A percentile compares a stretch with the other conserved stretches of the same genome.
These are phyloP conservation scores for Aegilops longissima DNA, from an alignment of 176 grass and related monocot genomes.

Conservation along the genomic window DNA sequence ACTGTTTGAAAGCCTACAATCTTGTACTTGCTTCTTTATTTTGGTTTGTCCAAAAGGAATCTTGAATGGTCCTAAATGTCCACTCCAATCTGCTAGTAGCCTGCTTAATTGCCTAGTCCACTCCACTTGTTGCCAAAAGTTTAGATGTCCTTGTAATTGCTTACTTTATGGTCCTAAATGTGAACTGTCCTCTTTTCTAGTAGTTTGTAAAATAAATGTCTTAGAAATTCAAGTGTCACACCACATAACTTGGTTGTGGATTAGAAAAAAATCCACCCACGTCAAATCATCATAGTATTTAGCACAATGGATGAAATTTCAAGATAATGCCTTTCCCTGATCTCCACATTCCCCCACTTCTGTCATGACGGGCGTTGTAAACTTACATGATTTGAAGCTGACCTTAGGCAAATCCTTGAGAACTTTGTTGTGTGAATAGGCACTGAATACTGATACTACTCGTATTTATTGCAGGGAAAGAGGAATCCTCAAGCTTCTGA, in stretches of 20 bases:
- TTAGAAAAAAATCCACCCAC: background rate
- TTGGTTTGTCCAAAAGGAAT: background rate
- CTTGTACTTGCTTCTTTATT: constrained; percentile 10
- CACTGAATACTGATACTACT: background rate
- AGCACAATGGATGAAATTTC: constrained; percentile 11
- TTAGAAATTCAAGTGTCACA: background rate
- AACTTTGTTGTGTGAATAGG: constrained; percentile 4
- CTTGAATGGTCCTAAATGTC: background rate
- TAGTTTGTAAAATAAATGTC: background rate
- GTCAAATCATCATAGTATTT: constrained; percentile 10
- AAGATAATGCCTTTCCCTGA: background rate
- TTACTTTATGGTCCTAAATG: background rate
- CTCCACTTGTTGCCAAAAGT: constrained; percentile 9
- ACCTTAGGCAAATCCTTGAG: background rate
- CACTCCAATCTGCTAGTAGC: background rate
- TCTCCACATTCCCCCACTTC: background rate
- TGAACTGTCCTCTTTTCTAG: background rate
- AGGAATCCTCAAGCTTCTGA: constrained; percentile 67
- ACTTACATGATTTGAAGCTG: background rate
- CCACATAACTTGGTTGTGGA: background rate
- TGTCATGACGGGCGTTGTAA: background rate
- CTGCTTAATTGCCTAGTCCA: background rate
- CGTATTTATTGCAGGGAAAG: constrained; percentile 68
- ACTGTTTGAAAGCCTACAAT: background rate
- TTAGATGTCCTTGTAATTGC: constrained; percentile 2